These are phyloP conservation scores for Brassica napus DNA, from an alignment of 345 rosid species.

Conservation along the genomic window DNA sequence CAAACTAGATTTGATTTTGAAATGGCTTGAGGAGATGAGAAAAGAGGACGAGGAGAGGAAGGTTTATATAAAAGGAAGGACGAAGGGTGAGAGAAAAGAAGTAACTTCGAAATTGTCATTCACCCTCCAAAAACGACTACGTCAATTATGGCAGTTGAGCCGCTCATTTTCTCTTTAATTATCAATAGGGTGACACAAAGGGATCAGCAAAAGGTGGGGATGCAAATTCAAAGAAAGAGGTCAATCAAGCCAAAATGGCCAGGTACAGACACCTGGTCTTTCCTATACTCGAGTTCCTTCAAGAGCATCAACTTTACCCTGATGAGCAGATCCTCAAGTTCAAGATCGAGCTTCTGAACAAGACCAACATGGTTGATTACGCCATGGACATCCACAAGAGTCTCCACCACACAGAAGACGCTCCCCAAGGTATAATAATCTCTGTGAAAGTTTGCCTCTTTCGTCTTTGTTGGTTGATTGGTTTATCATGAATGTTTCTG, in stretches of 20 bases:
- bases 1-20: not conserved
- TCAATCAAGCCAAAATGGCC: too few species aligned
- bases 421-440: constrained; percentile 52
- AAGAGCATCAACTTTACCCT: constrained; percentile 71
- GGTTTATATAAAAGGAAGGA: not conserved
- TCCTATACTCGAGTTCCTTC: constrained; percentile 88
- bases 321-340: constrained; percentile 90
- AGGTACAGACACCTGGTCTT: constrained; percentile 76
- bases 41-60: not conserved
- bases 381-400: constrained; percentile 99
- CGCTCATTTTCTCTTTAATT: too few species aligned
- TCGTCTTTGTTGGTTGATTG: too few species aligned
- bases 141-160: constrained; percentile 39
- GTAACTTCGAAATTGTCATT: constrained; percentile 8
- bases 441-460: not conserved
- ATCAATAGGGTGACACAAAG: too few species aligned
- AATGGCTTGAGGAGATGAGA: not conserved
- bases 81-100: not conserved
- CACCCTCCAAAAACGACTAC: constrained; percentile 29
- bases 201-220: too few species aligned
- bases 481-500: too few species aligned
- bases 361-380: constrained; percentile 98
- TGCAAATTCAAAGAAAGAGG: too few species aligned
- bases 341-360: constrained; percentile 83
- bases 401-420: constrained; percentile 89